Evolutionary conservation across 2,329 filamentous ascomycete genomes (phyloP), one percentile per base, ranked within the genome.

Genomic region (Bipolaris oryzae): DNA sequence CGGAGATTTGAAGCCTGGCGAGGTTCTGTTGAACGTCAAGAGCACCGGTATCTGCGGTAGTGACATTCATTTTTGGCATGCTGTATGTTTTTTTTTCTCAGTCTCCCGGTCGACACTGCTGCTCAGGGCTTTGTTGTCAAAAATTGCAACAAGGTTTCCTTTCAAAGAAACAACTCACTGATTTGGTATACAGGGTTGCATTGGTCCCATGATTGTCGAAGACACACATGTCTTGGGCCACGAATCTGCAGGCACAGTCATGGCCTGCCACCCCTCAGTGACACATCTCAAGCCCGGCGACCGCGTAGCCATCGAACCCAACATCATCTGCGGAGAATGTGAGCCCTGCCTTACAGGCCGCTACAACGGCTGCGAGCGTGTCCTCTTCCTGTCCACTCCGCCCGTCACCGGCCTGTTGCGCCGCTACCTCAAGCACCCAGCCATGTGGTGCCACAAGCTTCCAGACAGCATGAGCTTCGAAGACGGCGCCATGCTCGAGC

Each of bases 11-110:
- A 88, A 90, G 78, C 83, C 85, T 21, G 94, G 93, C 49, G 90
- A 97, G 79, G 92, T 97, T 46, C 92, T 91, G 23, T 78, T 98
- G 61, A 91, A 91, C 53, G 87, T 98, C 76, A 91, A 94, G 79
- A 96, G 91, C 79, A 97, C 94, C 7, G 95, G 95, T 55, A 98
- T 98, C 71, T 98, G 95, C 82, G 94, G 94, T 86, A 95, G 82
- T 58, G 93, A 97, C 77, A 89, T 98, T 54, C 94, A 98, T 80
- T 98, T 98, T 82, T 98, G 94, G 94, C 91, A 96, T 75, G 89
- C 90, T 47, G 94, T 74, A 71, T 16, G 73, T 63, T 48, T 7
- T 52, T 63, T 48, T 5, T 50, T 25, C 13, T 20, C 34, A 4
- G n/a, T 35, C 31, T 39, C 2, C 23, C 21, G 34, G 23, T 43